Percentiles rank a stretch among this genome's conserved stretches.
phyloP scores from a whole-genome alignment of 768 basidiomycete genomes.

The Tricholoma sp. region DNA sequence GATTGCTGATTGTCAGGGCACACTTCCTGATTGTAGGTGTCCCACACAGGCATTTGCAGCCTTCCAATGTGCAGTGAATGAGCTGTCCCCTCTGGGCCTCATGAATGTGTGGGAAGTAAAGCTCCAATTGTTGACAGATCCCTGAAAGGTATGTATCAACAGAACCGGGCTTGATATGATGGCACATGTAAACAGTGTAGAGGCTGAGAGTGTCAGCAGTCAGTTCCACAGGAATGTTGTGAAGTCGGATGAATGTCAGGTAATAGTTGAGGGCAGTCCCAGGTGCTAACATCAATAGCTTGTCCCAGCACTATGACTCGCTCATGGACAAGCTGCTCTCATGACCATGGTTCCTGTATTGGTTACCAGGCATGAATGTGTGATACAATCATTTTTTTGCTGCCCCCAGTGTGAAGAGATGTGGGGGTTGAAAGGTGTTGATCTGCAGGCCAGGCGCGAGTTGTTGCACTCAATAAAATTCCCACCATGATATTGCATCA shows the following conservation, averaged over 20 bases:
- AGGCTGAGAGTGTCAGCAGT: background rate
- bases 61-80: background rate
- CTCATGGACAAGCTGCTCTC: background rate
- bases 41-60: background rate
- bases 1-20: background rate
- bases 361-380: background rate
- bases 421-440: background rate
- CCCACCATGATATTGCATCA: background rate
- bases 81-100: background rate
- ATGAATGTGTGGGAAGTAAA: background rate
- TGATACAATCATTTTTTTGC: background rate
- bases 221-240: background rate
- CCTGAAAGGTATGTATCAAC: background rate
- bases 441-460: background rate
- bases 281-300: background rate
- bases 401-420: background rate
- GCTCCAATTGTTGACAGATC: background rate
- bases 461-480: background rate
- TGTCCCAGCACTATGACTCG: background rate
- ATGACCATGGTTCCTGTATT: background rate
- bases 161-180: background rate
- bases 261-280: background rate
- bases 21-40: background rate
- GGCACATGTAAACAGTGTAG: background rate
- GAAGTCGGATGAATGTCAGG: background rate